phyloP scores from a whole-genome alignment of 2,329 filamentous ascomycete species.

The Trichothecium sympodiale region DNA sequence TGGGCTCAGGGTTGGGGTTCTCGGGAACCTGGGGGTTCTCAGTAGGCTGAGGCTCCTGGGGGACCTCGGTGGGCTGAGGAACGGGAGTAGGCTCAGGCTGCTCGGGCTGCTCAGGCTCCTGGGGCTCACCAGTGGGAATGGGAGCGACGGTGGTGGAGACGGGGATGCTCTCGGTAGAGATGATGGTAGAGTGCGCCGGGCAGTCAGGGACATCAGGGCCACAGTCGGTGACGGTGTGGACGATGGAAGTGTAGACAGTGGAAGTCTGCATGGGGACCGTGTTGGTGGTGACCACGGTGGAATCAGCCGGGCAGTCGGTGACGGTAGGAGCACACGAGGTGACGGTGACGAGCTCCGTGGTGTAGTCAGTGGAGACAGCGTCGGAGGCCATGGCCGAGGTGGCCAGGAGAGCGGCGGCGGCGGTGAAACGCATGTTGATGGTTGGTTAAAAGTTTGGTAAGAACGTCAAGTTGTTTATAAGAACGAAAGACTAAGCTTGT shows the following conservation, averaged over 20 bases:
- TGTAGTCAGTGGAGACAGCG: conserved; percentile 38
- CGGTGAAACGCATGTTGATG: conserved; percentile 53
- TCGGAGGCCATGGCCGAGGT: conserved; percentile 11
- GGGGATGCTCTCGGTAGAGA: conserved; percentile 24
- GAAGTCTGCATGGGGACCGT: conserved; percentile 33
- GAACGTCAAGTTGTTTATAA: conserved; percentile 11
- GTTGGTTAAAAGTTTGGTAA: conserved; percentile 12
- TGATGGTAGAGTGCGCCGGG: conserved; percentile 30
- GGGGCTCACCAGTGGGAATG: conserved; percentile 12
- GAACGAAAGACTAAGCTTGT: conserved; percentile 21
- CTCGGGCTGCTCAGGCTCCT: conserved; percentile 3
- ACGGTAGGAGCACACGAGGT: conserved; percentile 48
- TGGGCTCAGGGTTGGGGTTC: conserved; percentile 10
- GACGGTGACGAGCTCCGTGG: conserved; percentile 48
- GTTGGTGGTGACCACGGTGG: conserved; percentile 25
- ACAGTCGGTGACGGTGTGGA: conserved; percentile 53
- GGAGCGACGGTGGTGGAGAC: conserved; percentile 30
- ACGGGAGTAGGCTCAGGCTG: conserved; percentile 7
- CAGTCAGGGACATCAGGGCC: conserved; percentile 51
- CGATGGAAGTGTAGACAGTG: conserved; percentile 46
- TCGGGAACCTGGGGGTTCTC: conserved; percentile 6
- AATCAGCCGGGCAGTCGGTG: conserved; percentile 46
- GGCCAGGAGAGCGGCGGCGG: conserved; percentile 20
- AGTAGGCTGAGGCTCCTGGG: conserved; percentile 1
- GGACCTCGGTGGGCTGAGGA: conserved; percentile 4